Evolutionary conservation across 192 early-diverging fungal species (phyloP).

Genomic region (Phlyctochytrium planicorne): DNA sequence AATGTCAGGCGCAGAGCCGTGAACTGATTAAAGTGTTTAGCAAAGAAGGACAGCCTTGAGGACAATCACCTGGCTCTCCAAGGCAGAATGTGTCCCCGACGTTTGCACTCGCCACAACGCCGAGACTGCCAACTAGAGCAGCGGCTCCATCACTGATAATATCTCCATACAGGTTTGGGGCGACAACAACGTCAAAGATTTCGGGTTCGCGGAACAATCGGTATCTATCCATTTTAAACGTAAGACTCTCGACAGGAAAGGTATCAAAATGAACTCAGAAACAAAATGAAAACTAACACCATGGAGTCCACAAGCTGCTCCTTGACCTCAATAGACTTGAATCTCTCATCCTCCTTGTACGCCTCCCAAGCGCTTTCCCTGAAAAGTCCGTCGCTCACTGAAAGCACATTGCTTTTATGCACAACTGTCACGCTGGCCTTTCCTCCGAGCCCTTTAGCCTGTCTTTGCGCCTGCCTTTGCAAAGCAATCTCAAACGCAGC

Average conservation of each 20-base stretch:
- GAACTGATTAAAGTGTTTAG: conserved; percentile 68
- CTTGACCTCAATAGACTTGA: conserved; percentile 71
- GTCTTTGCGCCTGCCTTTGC: conserved; percentile 61
- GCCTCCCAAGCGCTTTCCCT: conserved; percentile 76
- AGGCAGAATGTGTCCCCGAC: conserved; percentile 95
- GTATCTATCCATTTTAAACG: conserved; percentile 42
- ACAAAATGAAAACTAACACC: conserved; percentile 63
- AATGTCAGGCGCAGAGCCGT: conserved; percentile 98
- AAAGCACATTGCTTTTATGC: conserved; percentile 97
- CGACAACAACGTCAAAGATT: conserved; percentile 93
- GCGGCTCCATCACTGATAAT: conserved; percentile 98
- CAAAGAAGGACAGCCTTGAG: not conserved
- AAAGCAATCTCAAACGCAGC: conserved; percentile 95
- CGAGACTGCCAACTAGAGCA: conserved; percentile 91
- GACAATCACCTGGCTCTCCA: conserved; percentile 76
- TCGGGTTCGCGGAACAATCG: conserved; percentile 98
- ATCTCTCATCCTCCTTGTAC: conserved; percentile 59
- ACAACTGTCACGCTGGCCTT: conserved; percentile 77
- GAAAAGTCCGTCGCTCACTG: conserved; percentile 94
- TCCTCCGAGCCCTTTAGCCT: too few species aligned
- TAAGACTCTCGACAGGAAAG: too few species aligned
- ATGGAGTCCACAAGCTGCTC: conserved; percentile 99
- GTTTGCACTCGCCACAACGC: conserved; percentile 94
- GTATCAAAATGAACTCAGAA: too few species aligned
- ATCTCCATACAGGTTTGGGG: conserved; percentile 97